Conservation (phyloP, 495 filamentous ascomycete genomes). For the Penicillium herquei region DNA sequence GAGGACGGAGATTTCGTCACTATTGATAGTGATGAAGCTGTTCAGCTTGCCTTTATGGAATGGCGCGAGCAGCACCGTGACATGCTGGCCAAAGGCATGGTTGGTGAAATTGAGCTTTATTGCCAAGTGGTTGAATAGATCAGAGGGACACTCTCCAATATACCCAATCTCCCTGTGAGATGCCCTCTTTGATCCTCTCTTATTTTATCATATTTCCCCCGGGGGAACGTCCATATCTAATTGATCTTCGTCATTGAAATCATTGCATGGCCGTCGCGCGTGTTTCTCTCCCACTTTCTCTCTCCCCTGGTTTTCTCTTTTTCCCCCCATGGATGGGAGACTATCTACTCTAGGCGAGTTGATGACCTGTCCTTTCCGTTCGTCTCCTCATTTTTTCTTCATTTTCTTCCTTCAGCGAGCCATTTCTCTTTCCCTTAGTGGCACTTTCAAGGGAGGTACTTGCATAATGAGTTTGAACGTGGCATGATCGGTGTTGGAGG, state of each 20-base stretch:
- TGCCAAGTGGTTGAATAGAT: constrained; percentile 51
- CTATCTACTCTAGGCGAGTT: constrained; percentile 19
- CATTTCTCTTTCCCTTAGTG: not conserved
- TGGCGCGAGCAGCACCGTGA: constrained; percentile 76
- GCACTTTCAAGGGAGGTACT: constrained; percentile 7
- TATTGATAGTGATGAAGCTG: constrained; percentile 92
- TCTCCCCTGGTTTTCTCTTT: constrained; percentile 3
- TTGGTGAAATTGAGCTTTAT: constrained; percentile 84
- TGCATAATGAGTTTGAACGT: constrained; percentile 22
- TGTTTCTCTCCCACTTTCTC: constrained; percentile 6
- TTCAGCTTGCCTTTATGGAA: constrained; percentile 88
- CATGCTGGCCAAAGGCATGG: constrained; percentile 59
- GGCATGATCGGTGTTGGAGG: constrained; percentile 18
- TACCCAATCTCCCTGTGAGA: not conserved
- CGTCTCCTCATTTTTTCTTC: constrained; percentile 11
- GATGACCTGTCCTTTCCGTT: constrained; percentile 11
- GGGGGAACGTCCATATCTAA: constrained; percentile 1
- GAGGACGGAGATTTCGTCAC: constrained; percentile 91
- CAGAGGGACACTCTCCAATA: not conserved
- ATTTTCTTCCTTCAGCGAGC: constrained; percentile 8
- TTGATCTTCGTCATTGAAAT: constrained; percentile 4
- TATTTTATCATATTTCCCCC: not conserved
- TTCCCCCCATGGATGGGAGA: constrained; percentile 33
- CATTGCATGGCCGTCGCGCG: constrained; percentile 21
- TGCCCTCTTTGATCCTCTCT: not conserved